A percentile compares a stretch with the other conserved stretches of the same genome.
Conservation (phyloP, 345 rosid genomes). For the Toxicodendron radicans region DNA sequence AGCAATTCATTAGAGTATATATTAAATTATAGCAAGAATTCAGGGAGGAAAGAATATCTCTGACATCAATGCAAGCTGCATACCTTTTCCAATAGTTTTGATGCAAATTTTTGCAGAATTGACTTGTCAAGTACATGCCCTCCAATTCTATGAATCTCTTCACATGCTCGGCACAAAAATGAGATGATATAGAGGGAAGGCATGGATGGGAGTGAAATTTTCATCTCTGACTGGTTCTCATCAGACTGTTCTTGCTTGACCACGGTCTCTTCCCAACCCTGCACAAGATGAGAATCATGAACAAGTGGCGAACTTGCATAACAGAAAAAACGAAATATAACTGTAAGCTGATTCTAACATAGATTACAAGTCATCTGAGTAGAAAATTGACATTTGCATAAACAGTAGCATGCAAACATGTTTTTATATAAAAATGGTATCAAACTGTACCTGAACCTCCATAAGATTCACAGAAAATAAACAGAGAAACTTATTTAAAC, state of each 20-base stretch:
- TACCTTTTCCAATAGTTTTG: constrained; percentile 79
- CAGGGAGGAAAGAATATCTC: background rate
- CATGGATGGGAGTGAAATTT: constrained; percentile 88
- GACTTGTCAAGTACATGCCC: constrained; percentile 94
- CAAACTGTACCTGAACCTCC: too few species aligned
- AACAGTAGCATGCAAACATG: background rate
- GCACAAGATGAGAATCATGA: constrained; percentile 22
- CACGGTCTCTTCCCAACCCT: constrained; percentile 99
- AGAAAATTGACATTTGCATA: background rate
- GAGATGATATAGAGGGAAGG: constrained; percentile 92
- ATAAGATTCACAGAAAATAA: too few species aligned
- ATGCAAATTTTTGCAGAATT: constrained; percentile 77
- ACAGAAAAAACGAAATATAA: constrained; percentile 8
- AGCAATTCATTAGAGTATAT: background rate
- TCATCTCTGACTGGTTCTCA: constrained; percentile 73
- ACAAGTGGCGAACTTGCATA: constrained; percentile 1
- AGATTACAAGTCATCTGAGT: background rate
- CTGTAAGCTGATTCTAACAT: constrained; percentile 1
- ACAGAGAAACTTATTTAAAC: too few species aligned
- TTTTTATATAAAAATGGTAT: too few species aligned
- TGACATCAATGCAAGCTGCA: constrained; percentile 7
- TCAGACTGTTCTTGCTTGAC: constrained; percentile 77
- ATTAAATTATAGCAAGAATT: background rate
- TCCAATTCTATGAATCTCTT: constrained; percentile 95
- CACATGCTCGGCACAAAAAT: constrained; percentile 90